Evolutionary conservation across 176 grass and related monocot species (phyloP), one percentile per base, ranked within the genome.

Genomic region (Avena atlantica): DNA sequence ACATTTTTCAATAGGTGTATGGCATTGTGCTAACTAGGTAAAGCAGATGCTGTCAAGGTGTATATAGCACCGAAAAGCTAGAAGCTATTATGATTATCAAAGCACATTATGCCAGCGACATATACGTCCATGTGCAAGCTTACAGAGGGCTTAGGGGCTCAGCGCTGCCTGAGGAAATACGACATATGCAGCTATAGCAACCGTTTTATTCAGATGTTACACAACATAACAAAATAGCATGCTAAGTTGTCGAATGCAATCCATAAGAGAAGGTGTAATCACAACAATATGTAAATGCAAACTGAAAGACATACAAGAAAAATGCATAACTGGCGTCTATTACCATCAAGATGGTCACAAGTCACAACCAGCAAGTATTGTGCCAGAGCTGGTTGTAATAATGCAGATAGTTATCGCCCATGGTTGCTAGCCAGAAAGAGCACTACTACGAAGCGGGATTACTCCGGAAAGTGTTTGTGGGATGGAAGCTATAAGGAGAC

Each of bases 1-100:
- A 4, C 11, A 31, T 50, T 47, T 12, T 12, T 63, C 17, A 61
- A 53, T 15, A 71, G 19, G 40, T 21, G 69, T 70, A 81, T 72
- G 53, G 62, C 48, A 69, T 77, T 20, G 55, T 79, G 84, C 31
- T 20, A 70, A 45, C 58, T 86, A 73, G 51, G 84, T 10, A 53
- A 80, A 48, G 42, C 21, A 65, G 50, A 61, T 42, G 60, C 37
- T 49, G n/a, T 48, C 11, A 47, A 68, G 37, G 15, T 78, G 70
- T n/a, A 67, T 20, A 1, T 40, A 42, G 9, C 45, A 90, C 6
- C 1, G 11, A 63, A 16, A 19, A 36, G 6, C 8, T 53, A 74
- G 12, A 14, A 69, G 64, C 16, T 78, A 77, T 45, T 78, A 66
- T 29, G 42, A 17, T 45, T 47, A 64, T 37, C 11, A 78, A 66